These are phyloP conservation scores for Boletellus emodensis DNA, from an alignment of 768 basidiomycete genomes.

Conservation along the genomic window DNA sequence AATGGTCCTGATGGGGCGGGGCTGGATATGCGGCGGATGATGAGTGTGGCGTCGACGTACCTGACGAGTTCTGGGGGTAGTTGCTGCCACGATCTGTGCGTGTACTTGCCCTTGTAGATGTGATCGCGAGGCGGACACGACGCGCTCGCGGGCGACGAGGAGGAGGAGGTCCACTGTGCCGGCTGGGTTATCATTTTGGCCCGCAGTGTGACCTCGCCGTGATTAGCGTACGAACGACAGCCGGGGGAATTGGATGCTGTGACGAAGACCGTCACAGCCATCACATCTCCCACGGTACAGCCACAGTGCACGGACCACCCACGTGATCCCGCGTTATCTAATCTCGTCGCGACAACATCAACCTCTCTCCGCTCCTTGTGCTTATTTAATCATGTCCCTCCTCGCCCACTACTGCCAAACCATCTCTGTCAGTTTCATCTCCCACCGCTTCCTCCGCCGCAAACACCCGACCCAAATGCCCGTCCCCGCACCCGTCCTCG, in stretches of 20 bases:
- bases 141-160: constrained; percentile 13
- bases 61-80: constrained; percentile 58
- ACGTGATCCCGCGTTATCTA: constrained; percentile 21
- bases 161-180: constrained; percentile 11
- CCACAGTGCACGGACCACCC: constrained; percentile 29
- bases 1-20: constrained; percentile 19
- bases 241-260: constrained; percentile 33
- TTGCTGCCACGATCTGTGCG: constrained; percentile 58
- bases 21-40: constrained; percentile 10
- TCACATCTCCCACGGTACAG: constrained; percentile 23
- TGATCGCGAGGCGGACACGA: constrained; percentile 17
- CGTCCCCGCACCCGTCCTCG: background rate
- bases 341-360: constrained; percentile 3
- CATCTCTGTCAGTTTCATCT: constrained; percentile 12
- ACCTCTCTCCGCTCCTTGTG: background rate
- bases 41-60: constrained; percentile 39
- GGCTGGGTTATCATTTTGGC: constrained; percentile 31
- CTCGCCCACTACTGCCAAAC: constrained; percentile 8
- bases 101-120: constrained; percentile 56
- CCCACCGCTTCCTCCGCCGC: constrained; percentile 14
- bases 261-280: constrained; percentile 26
- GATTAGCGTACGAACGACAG: constrained; percentile 36
- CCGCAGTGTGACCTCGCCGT: constrained; percentile 35
- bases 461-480: constrained; percentile 9
- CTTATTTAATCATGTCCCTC: constrained; percentile 8